These are phyloP conservation scores for Candida boidinii DNA, from an alignment of 805 yeast species.

Conservation along the genomic window DNA sequence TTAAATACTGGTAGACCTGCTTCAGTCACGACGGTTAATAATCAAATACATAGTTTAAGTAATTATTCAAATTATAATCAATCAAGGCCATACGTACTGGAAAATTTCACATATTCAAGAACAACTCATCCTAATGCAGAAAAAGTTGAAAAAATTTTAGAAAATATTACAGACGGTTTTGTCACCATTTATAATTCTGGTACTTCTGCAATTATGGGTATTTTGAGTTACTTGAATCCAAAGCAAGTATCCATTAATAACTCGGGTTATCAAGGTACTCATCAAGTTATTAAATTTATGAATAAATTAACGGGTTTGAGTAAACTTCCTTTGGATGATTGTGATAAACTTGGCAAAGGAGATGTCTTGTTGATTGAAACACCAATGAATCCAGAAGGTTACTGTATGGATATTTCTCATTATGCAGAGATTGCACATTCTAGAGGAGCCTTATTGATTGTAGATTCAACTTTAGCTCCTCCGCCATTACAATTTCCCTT, in stretches of 20 bases:
- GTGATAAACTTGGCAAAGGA: constrained; percentile 25
- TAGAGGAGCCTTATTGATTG: constrained; percentile 33
- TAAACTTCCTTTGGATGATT: constrained; percentile 26
- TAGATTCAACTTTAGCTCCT: constrained; percentile 50
- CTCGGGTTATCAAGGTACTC: constrained; percentile 44
- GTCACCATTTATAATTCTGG: constrained; percentile 44
- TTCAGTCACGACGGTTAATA: no score
- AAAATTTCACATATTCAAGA: constrained; percentile 30
- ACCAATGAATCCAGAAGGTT: constrained; percentile 47
- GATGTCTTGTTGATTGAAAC: constrained; percentile 44
- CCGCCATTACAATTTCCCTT: constrained; percentile 49
- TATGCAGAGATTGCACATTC: constrained; percentile 36
- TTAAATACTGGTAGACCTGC: no score
- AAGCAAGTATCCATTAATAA: constrained; percentile 33
- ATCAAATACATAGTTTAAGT: no score
- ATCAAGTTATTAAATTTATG: constrained; percentile 36
- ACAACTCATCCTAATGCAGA: constrained; percentile 38
- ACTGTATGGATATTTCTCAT: constrained; percentile 30
- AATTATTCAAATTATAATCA: no score
- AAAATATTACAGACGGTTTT: constrained; percentile 34
- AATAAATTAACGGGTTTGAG: constrained; percentile 32
- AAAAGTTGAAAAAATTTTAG: constrained; percentile 37
- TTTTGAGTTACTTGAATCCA: constrained; percentile 38
- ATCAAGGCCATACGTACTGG: constrained; percentile 16
- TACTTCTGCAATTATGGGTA: constrained; percentile 42